phyloP scores from a whole-genome alignment of 129 eudicot genomes.

The Erigeron canadensis region DNA sequence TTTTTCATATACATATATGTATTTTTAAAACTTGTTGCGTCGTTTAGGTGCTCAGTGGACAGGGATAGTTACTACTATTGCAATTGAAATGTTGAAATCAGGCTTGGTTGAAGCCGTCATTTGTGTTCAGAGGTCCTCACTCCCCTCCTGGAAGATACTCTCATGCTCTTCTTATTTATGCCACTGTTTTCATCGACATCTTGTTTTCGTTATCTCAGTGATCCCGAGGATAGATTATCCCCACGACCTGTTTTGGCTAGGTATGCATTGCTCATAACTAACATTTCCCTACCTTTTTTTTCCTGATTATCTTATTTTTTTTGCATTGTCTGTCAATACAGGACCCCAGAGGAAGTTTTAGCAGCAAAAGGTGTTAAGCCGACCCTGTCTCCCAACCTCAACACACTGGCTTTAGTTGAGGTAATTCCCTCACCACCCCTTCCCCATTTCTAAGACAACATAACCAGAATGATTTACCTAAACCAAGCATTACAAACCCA shows the following conservation, averaged over 20 bases:
- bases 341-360: conserved; percentile 98
- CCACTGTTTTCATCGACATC: conserved; percentile 1
- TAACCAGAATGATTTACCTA: background rate
- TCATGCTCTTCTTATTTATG: conserved; percentile 6
- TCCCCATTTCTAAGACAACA: background rate
- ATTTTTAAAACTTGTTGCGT: too few species aligned
- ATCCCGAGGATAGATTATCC: conserved; percentile 89
- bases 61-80: conserved; percentile 95
- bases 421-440: conserved; percentile 31
- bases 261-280: conserved; percentile 33
- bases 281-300: background rate
- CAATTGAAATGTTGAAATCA: conserved; percentile 89
- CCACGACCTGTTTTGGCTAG: conserved; percentile 96
- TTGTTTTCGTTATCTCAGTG: conserved; percentile 44
- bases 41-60: conserved; percentile 99
- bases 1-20: too few species aligned
- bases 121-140: conserved; percentile 99
- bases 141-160: too few species aligned
- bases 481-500: too few species aligned
- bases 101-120: conserved; percentile 97
- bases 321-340: conserved; percentile 23
- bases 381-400: conserved; percentile 90
- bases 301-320: background rate
- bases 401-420: conserved; percentile 92
- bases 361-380: conserved; percentile 99